These are phyloP conservation scores for Lepidopterella palustris DNA, from an alignment of 495 filamentous ascomycete species.

Conservation along the genomic window DNA sequence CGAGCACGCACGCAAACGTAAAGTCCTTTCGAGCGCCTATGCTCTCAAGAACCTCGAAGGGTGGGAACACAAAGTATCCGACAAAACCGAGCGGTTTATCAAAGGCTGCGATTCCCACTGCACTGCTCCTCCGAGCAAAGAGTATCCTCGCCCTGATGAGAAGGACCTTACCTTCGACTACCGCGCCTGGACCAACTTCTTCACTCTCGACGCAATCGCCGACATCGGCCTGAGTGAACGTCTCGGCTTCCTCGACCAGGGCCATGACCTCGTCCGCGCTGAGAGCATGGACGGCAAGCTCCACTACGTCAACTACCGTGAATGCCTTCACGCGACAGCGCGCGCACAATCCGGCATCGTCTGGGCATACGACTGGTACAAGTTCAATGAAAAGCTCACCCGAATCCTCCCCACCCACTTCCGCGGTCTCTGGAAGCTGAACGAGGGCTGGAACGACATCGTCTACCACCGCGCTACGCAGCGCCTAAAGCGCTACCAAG, in stretches of 20 bases:
- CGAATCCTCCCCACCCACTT: constrained; percentile 26
- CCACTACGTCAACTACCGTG: constrained; percentile 39
- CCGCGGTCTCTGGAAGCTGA: not conserved
- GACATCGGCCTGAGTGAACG: constrained; percentile 48
- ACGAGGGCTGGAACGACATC: constrained; percentile 7
- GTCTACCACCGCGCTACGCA: not conserved
- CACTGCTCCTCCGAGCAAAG: constrained; percentile 2
- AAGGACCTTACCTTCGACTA: constrained; percentile 23
- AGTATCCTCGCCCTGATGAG: not conserved
- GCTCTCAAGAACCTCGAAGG: constrained; percentile 15
- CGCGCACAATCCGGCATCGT: constrained; percentile 39
- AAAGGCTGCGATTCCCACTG: constrained; percentile 26
- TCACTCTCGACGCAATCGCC: constrained; percentile 38
- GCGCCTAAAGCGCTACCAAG: constrained; percentile 32
- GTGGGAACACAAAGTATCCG: constrained; percentile 18
- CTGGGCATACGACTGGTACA: constrained; percentile 48
- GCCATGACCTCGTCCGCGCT: constrained; percentile 39
- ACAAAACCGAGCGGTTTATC: constrained; percentile 20
- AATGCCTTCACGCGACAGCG: constrained; percentile 45
- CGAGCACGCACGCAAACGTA: constrained; percentile 33
- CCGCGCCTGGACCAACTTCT: constrained; percentile 22
- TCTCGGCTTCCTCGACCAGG: constrained; percentile 48
- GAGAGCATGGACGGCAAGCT: constrained; percentile 40
- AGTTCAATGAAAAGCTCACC: constrained; percentile 21
- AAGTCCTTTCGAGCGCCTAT: constrained; percentile 12